Evolutionary conservation across 2,329 filamentous ascomycete species (phyloP).

Genomic region (Xylaria sp.): DNA sequence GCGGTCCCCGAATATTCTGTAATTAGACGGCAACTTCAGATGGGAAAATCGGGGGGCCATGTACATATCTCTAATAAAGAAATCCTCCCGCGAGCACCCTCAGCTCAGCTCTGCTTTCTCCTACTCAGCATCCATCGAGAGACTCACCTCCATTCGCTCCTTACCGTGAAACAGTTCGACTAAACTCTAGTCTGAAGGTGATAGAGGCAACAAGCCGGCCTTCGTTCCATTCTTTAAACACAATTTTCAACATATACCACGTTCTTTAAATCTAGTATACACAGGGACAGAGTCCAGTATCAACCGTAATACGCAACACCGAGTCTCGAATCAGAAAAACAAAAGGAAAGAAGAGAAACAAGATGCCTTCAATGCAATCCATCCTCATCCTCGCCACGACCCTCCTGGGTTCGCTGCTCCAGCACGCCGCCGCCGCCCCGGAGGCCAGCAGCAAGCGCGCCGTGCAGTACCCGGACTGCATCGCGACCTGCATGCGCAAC

Average conservation of each 20-base stretch:
- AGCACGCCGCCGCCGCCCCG: slow-evolving; percentile 39
- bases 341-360: slow-evolving; percentile 14
- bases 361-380: slow-evolving; percentile 45
- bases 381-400: slow-evolving; percentile 40
- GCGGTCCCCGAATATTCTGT: background rate
- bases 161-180: slow-evolving; percentile 27
- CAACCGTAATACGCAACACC: slow-evolving; percentile 12
- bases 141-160: slow-evolving; percentile 33
- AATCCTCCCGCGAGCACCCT: slow-evolving; percentile 14
- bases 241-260: slow-evolving; percentile 12
- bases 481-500: slow-evolving; percentile 52
- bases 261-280: slow-evolving; percentile 14
- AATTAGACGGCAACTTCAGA: background rate
- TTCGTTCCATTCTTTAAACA: slow-evolving; percentile 37
- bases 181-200: slow-evolving; percentile 23
- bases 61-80: slow-evolving; percentile 22
- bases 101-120: slow-evolving; percentile 3
- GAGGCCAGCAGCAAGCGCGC: slow-evolving; percentile 29
- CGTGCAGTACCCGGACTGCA: slow-evolving; percentile 50
- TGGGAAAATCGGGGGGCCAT: slow-evolving; percentile 20
- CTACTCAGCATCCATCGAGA: slow-evolving; percentile 3
- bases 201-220: slow-evolving; percentile 30
- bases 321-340: background rate
- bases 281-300: background rate
- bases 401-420: slow-evolving; percentile 44